Evolutionary conservation across 257 asterid genomes (phyloP).

Genomic region (Fraxinus quadrangulata): DNA sequence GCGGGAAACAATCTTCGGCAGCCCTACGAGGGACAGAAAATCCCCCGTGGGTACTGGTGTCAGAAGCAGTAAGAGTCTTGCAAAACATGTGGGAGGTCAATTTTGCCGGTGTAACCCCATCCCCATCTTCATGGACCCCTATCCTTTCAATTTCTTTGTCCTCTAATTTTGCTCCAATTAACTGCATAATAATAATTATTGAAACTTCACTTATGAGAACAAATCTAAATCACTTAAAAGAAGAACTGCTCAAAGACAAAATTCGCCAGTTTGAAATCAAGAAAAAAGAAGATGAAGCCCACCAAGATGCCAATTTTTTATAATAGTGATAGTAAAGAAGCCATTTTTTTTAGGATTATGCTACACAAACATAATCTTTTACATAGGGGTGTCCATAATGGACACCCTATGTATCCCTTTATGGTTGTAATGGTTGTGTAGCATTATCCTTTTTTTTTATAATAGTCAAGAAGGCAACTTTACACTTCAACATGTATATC

Average conservation of each 20-base stretch:
- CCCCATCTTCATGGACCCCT: conserved; percentile 56
- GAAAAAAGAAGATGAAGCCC: neutral
- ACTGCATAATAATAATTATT: conserved; percentile 37
- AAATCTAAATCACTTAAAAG: conserved; percentile 1
- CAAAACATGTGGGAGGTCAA: conserved; percentile 96
- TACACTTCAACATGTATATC: neutral
- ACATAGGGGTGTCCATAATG: too few relatives aligned
- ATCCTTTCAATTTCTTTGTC: conserved; percentile 59
- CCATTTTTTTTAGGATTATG: too few relatives aligned
- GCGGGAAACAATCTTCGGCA: conserved; percentile 99
- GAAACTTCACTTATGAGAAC: conserved; percentile 1
- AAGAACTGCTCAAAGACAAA: conserved; percentile 9
- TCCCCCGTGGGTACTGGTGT: conserved; percentile 98
- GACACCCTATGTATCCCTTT: too few relatives aligned
- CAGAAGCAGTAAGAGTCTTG: conserved; percentile 95
- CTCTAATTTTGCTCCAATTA: conserved; percentile 46
- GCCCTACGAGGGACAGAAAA: conserved; percentile 99
- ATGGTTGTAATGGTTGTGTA: too few relatives aligned
- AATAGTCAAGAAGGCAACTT: neutral
- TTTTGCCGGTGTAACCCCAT: conserved; percentile 53
- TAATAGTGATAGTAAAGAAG: conserved; percentile 5
- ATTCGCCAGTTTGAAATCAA: neutral
- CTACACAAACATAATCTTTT: too few relatives aligned
- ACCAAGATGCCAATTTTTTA: neutral
- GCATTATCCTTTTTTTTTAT: neutral